These are phyloP conservation scores for Ceriops tagal DNA, from an alignment of 345 rosid genomes.

Conservation along the genomic window DNA sequence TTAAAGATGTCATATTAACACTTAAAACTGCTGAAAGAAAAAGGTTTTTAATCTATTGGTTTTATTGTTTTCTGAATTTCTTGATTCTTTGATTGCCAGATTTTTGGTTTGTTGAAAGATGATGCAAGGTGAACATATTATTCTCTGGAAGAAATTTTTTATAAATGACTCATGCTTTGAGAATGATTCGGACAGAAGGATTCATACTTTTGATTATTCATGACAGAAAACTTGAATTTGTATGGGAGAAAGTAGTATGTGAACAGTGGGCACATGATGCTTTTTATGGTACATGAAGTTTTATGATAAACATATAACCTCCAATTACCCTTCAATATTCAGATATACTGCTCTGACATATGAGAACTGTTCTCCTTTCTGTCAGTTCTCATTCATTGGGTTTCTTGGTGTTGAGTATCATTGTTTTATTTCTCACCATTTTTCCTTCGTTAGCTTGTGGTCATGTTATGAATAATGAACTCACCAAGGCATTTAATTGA, in stretches of 20 bases:
- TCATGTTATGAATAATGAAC: neutral
- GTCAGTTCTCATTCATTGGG: neutral
- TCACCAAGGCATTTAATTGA: conserved; percentile 6
- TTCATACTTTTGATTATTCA: too few species aligned
- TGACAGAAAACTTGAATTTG: too few species aligned
- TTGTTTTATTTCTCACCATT: neutral
- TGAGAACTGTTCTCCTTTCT: neutral
- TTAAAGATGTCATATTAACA: neutral
- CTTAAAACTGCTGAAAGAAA: neutral
- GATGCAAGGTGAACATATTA: neutral
- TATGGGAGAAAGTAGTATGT: too few species aligned
- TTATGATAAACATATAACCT: neutral
- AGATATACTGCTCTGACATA: neutral
- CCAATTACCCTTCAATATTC: neutral
- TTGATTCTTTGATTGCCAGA: neutral
- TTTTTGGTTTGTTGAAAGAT: neutral
- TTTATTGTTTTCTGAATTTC: neutral
- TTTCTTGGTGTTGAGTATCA: neutral
- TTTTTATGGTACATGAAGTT: neutral
- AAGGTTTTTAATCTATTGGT: neutral
- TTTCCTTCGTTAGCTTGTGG: neutral
- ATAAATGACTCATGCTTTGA: too few species aligned
- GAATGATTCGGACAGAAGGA: too few species aligned
- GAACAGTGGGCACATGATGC: too few species aligned
- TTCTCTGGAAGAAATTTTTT: neutral